A percentile compares a stretch with the other conserved stretches of the same genome.
Conservation (phyloP, 192 early-diverging fungal genomes). For the Pecoramyces ruminantium region DNA sequence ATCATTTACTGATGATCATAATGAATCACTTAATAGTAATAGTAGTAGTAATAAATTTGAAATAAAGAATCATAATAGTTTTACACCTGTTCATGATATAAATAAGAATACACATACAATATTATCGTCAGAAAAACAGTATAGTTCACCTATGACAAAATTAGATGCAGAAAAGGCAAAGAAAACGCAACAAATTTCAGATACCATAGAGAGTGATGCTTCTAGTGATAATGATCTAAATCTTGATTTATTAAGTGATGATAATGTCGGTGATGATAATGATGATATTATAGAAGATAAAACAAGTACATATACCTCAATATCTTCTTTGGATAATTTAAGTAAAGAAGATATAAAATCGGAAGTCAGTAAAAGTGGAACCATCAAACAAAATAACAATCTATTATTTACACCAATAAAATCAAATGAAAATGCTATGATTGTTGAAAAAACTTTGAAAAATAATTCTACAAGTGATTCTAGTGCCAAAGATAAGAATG, state of each 20-base stretch:
- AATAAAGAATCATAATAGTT: too few species aligned
- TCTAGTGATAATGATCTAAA: not conserved
- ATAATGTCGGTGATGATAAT: not conserved
- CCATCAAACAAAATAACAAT: not conserved
- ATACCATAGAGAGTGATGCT: not conserved
- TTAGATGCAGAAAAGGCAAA: not conserved
- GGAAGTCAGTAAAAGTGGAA: too few species aligned
- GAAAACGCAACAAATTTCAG: too few species aligned
- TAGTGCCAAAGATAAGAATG: not conserved
- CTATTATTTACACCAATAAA: not conserved
- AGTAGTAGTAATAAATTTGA: too few species aligned
- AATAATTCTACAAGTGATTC: not conserved
- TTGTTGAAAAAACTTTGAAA: not conserved
- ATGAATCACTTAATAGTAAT: too few species aligned
- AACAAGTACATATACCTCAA: not conserved
- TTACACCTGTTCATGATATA: too few species aligned
- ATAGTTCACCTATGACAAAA: not conserved
- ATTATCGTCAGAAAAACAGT: not conserved
- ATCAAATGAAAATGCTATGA: not conserved
- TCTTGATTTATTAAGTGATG: not conserved
- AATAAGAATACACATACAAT: too few species aligned
- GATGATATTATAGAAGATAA: not conserved
- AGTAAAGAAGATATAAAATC: not conserved
- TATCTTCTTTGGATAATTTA: not conserved
- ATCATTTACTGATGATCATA: too few species aligned